phyloP scores from a whole-genome alignment of 495 filamentous ascomycete species.

The Daldinia bambusicola region DNA sequence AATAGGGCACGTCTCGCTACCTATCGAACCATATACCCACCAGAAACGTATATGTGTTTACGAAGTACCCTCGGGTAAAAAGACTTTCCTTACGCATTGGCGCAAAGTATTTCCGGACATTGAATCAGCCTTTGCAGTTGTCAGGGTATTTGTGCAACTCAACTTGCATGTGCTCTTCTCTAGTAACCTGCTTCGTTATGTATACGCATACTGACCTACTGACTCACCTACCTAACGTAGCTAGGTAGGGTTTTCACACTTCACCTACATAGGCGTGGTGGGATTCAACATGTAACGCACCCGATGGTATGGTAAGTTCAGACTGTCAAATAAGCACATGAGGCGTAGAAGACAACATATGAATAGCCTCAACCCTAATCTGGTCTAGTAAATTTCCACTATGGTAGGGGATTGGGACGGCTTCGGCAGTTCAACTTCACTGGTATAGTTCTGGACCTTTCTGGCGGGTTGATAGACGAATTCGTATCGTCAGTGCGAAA shows the following conservation, averaged over 20 bases:
- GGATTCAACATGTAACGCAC: slow-evolving; percentile 29
- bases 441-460: neutral
- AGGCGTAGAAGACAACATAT: slow-evolving; percentile 14
- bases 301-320: slow-evolving; percentile 21
- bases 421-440: neutral
- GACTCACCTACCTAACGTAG: slow-evolving; percentile 31
- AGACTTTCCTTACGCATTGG: neutral
- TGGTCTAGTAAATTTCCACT: slow-evolving; percentile 7
- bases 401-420: slow-evolving; percentile 2
- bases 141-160: slow-evolving; percentile 16
- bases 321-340: slow-evolving; percentile 8
- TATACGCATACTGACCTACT: neutral
- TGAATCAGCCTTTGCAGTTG: neutral
- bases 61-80: slow-evolving; percentile 1
- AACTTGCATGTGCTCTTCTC: slow-evolving; percentile 18
- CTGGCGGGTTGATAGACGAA: slow-evolving; percentile 1
- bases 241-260: slow-evolving; percentile 3
- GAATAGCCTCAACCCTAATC: slow-evolving; percentile 39
- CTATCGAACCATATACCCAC: neutral
- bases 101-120: neutral
- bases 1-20: neutral
- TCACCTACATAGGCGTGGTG: slow-evolving; percentile 1
- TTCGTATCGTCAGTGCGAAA: slow-evolving; percentile 4
- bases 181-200: slow-evolving; percentile 7
- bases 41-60: neutral